Base-by-base conservation (phyloP, 495 filamentous ascomycete species). In the Aspergillus affinis region DNA sequence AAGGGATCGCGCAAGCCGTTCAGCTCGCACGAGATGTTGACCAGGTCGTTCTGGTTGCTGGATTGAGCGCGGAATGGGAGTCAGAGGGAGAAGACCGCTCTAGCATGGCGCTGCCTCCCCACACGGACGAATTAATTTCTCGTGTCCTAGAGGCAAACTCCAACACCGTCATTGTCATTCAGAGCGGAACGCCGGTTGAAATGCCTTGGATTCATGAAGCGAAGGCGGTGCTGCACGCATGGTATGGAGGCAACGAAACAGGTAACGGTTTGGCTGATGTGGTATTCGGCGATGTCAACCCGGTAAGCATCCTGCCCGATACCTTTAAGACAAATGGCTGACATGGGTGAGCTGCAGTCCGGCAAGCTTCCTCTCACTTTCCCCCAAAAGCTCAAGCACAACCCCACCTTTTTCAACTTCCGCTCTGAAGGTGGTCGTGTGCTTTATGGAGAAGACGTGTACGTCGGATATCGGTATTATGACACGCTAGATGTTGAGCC, bases 21-120 rank as follows among this genome's bases (percentile, higher is more conserved):
- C 67, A 77, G n/a, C 70, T 86, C 18, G 89, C 88, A 4, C 76
- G 71, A 49, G 75, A 77, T 19, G 81, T 79, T 2, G 89, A 93
- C 59, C 85, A 90, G 26, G 89, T 89, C 3, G 75, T 93, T 44
- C 76, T 93, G 0, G 79, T 89, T 60, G 87, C 88, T 17, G 91
- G 91, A 10, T 74, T 93, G 20, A 89, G 89, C 66, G 84, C 80
- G 20, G 91, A 95, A 67, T 93, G 91, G 91, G 91, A 93, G 69
- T 87, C 86, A 18, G 91, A 94, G 72, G 91, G 90, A 8, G 86
- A 89, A 51, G 90, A 94, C 66, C 81, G 90, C 12, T 77, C 86
- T 53, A 81, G 79, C 32, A 92, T 93, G 89, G 82, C 87, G 58
- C 77, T 93, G 10, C 90, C 90, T 5, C 85, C 86, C 2, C 80